Evolutionary conservation across 2,329 filamentous ascomycete species (phyloP).

Genomic region (Phyllosticta citribraziliensis): DNA sequence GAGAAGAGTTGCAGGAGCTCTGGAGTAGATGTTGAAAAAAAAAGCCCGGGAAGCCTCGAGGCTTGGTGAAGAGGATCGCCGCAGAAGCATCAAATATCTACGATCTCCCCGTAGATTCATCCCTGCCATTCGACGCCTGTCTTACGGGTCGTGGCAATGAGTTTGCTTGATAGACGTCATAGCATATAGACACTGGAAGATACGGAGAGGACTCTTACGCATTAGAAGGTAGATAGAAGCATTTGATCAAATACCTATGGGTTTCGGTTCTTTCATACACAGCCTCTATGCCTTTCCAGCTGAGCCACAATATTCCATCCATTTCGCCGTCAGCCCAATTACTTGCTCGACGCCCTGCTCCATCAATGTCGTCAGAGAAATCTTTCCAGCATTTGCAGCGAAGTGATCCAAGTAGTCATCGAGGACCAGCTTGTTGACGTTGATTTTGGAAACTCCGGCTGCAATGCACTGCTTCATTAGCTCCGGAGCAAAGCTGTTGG

Average conservation of each 20-base stretch:
- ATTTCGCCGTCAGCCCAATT: constrained; percentile 34
- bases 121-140: background rate
- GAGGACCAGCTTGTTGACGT: constrained; percentile 47
- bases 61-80: background rate
- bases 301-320: constrained; percentile 40
- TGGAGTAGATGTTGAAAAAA: constrained; percentile 1
- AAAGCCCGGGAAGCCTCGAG: background rate
- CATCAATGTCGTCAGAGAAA: constrained; percentile 32
- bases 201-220: background rate
- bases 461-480: constrained; percentile 43
- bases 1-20: background rate
- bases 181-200: background rate
- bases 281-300: constrained; percentile 32
- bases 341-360: constrained; percentile 35
- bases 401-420: constrained; percentile 37
- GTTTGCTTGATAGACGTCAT: background rate
- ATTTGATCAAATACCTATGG: background rate
- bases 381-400: constrained; percentile 28
- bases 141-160: background rate
- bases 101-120: background rate
- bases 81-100: background rate
- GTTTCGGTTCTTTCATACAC: background rate
- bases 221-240: background rate
- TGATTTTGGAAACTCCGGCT: constrained; percentile 46
- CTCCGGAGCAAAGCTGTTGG: constrained; percentile 44